phyloP scores from a whole-genome alignment of 192 early-diverging fungal species.

The Chytriomyces hyalinus region DNA sequence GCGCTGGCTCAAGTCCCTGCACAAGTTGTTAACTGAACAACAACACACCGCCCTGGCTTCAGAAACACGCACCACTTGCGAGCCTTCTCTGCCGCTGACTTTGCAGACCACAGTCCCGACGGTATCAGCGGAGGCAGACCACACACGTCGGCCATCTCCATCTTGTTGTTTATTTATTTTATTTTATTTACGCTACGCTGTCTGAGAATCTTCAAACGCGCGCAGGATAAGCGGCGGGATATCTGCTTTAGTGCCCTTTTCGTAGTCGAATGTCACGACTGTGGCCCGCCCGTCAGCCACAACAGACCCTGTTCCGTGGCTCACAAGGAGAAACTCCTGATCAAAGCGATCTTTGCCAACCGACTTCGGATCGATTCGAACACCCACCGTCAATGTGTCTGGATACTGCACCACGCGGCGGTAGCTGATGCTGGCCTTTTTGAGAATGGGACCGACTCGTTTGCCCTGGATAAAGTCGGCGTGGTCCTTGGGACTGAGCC shows the following conservation, averaged over 20 bases:
- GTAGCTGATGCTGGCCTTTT: constrained; percentile 50
- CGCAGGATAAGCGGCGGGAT: constrained; percentile 38
- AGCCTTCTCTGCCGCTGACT: background rate
- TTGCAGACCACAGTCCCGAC: background rate
- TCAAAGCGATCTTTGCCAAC: constrained; percentile 46
- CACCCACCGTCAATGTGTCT: constrained; percentile 41
- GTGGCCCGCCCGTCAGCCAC: constrained; percentile 44
- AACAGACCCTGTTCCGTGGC: constrained; percentile 42
- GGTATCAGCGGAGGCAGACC: background rate
- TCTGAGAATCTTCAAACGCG: too few species aligned
- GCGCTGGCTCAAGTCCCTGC: too few species aligned
- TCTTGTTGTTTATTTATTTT: constrained; percentile 27
- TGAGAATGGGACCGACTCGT: constrained; percentile 52
- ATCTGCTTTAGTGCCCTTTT: constrained; percentile 40
- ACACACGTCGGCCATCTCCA: constrained; percentile 19
- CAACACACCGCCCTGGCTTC: background rate
- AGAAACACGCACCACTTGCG: background rate
- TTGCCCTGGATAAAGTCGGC: constrained; percentile 40
- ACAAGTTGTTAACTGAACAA: background rate
- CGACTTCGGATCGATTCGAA: constrained; percentile 7
- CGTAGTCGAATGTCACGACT: constrained; percentile 51
- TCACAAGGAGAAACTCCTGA: constrained; percentile 45
- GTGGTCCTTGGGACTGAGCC: constrained; percentile 22
- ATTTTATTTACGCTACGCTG: background rate
- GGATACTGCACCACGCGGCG: constrained; percentile 49